Conservation (phyloP, 768 basidiomycete genomes). For the Boletus pseudopeckii region DNA sequence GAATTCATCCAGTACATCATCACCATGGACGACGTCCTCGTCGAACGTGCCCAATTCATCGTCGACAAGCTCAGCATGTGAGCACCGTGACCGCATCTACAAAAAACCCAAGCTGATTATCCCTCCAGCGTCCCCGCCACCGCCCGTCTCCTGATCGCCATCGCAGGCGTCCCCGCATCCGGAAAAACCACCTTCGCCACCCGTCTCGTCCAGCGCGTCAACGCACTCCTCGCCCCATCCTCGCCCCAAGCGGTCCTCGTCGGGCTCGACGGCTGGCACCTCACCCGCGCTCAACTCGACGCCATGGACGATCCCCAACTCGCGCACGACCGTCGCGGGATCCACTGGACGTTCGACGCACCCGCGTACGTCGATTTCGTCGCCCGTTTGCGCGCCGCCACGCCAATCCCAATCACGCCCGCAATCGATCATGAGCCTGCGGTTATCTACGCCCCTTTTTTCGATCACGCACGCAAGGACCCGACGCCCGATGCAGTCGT, state of each 20-base stretch:
- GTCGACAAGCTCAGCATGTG: conserved; percentile 39
- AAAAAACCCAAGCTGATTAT: too few species aligned
- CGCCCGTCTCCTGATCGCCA: conserved; percentile 61
- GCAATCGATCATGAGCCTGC: not conserved
- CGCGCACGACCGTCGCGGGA: conserved; percentile 78
- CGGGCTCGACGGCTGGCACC: conserved; percentile 91
- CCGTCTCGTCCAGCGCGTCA: conserved; percentile 50
- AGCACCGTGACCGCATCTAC: not conserved
- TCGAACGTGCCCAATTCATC: conserved; percentile 38
- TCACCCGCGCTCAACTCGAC: conserved; percentile 75
- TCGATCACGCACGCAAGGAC: conserved; percentile 86
- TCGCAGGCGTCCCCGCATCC: conserved; percentile 54
- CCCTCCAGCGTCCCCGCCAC: conserved; percentile 14
- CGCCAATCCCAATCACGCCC: conserved; percentile 10
- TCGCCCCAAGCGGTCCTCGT: conserved; percentile 54
- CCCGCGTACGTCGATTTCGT: conserved; percentile 69
- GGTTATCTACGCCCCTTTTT: conserved; percentile 69
- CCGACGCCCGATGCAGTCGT: conserved; percentile 58
- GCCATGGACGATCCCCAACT: conserved; percentile 68
- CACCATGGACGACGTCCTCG: conserved; percentile 36
- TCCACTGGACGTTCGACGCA: conserved; percentile 89
- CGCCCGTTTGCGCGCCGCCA: conserved; percentile 46
- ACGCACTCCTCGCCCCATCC: conserved; percentile 36
- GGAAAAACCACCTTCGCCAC: conserved; percentile 74
- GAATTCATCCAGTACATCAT: not conserved